Conservation (phyloP, 73 alveolate genomes). For the Tetrahymena elliotti region DNA sequence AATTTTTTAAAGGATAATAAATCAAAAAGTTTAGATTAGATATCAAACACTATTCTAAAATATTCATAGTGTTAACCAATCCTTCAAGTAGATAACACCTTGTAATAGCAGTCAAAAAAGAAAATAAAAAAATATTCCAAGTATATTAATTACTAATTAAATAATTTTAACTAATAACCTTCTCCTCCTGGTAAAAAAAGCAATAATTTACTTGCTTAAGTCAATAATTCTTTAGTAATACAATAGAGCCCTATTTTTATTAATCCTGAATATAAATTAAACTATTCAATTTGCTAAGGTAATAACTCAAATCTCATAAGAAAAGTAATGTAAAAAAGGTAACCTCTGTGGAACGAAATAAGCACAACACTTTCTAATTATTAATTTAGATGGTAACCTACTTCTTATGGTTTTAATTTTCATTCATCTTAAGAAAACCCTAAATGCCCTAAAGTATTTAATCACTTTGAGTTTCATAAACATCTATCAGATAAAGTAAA, state of each 20-base stretch:
- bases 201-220: not conserved
- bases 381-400: slow-evolving; percentile 22
- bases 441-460: not conserved
- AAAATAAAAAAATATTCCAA: not conserved
- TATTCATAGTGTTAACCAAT: not conserved
- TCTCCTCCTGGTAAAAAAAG: not conserved
- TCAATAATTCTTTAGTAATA: not conserved
- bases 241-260: not conserved
- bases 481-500: slow-evolving; percentile 21
- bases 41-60: not conserved
- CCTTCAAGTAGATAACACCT: not conserved
- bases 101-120: not conserved
- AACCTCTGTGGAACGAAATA: slow-evolving; percentile 15
- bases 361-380: slow-evolving; percentile 13
- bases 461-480: slow-evolving; percentile 41
- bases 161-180: not conserved
- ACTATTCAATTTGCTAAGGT: slow-evolving; percentile 18
- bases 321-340: slow-evolving; percentile 10
- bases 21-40: not conserved
- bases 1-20: not conserved
- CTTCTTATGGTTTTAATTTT: slow-evolving; percentile 16
- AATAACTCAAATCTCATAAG: slow-evolving; percentile 24
- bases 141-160: not conserved
- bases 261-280: not conserved
- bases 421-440: slow-evolving; percentile 2